Conservation (phyloP, 2,329 filamentous ascomycete species). For the Aspergillus sp. region DNA sequence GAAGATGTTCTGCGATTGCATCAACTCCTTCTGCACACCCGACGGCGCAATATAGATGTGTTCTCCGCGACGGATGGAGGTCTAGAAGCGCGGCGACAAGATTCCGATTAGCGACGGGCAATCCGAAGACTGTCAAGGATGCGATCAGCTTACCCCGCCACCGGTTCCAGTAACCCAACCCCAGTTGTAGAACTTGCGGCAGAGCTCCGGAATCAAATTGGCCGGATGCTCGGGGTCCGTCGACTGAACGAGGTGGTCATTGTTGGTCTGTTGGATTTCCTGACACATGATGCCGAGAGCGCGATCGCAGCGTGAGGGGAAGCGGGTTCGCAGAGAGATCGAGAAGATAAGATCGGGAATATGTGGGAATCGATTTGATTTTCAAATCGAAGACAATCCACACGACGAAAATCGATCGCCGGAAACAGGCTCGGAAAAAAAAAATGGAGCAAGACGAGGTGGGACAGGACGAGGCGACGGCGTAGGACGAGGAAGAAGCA, state of each 20-base stretch:
- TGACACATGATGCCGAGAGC: slow-evolving; percentile 24
- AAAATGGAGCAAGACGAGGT: not conserved
- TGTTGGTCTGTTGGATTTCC: slow-evolving; percentile 27
- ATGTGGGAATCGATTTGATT: not conserved
- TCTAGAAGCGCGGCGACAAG: slow-evolving; percentile 21
- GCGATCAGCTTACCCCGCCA: slow-evolving; percentile 39
- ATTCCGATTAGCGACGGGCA: slow-evolving; percentile 4
- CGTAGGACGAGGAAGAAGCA: not conserved
- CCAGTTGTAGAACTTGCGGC: slow-evolving; percentile 90
- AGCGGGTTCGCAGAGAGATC: not conserved
- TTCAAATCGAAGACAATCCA: not conserved
- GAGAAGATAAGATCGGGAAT: not conserved
- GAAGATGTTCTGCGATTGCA: slow-evolving; percentile 89
- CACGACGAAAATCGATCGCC: not conserved
- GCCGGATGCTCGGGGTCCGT: slow-evolving; percentile 81
- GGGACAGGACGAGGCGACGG: not conserved
- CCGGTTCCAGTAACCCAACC: slow-evolving; percentile 71
- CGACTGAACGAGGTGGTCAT: slow-evolving; percentile 59
- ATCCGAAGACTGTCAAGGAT: not conserved
- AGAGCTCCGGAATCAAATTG: slow-evolving; percentile 90
- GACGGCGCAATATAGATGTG: slow-evolving; percentile 95
- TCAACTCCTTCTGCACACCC: slow-evolving; percentile 95
- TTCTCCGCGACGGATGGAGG: slow-evolving; percentile 61
- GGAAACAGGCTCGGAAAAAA: not conserved
- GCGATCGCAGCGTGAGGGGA: not conserved